Evolutionary conservation across 2,329 filamentous ascomycete genomes (phyloP).

Genomic region (Colletotrichum sojae): DNA sequence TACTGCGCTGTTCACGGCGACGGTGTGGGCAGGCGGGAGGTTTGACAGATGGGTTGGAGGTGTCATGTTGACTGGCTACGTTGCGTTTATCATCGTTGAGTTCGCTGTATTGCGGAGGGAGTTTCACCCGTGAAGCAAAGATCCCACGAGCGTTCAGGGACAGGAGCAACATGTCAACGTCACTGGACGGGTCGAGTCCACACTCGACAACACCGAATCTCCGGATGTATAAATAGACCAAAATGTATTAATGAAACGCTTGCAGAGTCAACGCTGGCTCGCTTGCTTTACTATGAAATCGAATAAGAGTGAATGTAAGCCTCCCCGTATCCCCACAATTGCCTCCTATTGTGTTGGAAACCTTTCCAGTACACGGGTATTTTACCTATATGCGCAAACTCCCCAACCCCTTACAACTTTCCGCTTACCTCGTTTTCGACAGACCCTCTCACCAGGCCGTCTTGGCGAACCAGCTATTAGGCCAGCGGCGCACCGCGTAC

Average conservation of each 20-base stretch:
- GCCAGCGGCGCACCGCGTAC: constrained; percentile 61
- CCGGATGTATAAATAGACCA: background rate
- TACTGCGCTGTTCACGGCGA: constrained; percentile 40
- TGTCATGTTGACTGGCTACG: constrained; percentile 39
- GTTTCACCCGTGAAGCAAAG: background rate
- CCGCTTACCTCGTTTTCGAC: no score
- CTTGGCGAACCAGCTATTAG: constrained; percentile 59
- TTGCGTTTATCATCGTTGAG: constrained; percentile 42
- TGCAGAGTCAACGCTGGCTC: constrained; percentile 22
- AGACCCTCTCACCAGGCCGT: constrained; percentile 60
- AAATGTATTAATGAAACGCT: background rate
- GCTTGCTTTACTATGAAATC: constrained; percentile 5
- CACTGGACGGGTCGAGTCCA: background rate
- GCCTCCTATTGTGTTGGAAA: no score
- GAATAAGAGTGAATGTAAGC: background rate
- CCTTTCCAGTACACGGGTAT: background rate
- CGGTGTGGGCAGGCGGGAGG: constrained; percentile 42
- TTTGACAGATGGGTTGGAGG: constrained; percentile 34
- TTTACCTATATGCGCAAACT: background rate
- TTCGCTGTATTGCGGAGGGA: constrained; percentile 34
- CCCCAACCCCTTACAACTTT: background rate
- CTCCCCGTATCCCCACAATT: background rate
- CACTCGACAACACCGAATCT: background rate
- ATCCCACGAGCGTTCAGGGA: background rate
- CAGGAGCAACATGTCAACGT: background rate